Evolutionary conservation across 2,329 filamentous ascomycete genomes (phyloP).

Genomic region (Graphilbum sp.): DNA sequence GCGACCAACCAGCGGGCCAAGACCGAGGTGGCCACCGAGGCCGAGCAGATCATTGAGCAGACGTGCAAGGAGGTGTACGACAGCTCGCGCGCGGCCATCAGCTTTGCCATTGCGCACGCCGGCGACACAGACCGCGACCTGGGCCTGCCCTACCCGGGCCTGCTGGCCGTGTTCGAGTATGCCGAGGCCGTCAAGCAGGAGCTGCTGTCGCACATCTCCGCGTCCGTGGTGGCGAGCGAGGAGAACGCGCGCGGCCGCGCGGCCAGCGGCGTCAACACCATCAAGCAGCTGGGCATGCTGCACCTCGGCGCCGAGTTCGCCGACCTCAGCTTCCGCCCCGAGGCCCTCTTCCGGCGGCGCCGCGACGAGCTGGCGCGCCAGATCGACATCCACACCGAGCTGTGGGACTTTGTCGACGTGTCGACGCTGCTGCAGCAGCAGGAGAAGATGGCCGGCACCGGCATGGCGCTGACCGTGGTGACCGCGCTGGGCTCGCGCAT

Average conservation of each 20-base stretch:
- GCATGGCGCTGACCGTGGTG: constrained; percentile 84
- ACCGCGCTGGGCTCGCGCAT: constrained; percentile 71
- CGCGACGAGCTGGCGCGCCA: constrained; percentile 69
- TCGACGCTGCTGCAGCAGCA: constrained; percentile 69
- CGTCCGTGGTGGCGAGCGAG: constrained; percentile 65
- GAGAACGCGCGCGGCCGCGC: constrained; percentile 68
- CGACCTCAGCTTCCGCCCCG: constrained; percentile 73
- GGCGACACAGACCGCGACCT: constrained; percentile 51
- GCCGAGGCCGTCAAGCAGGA: constrained; percentile 85
- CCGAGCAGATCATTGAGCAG: constrained; percentile 69
- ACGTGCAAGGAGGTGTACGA: constrained; percentile 77
- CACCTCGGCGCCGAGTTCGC: constrained; percentile 81
- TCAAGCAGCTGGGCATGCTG: constrained; percentile 74
- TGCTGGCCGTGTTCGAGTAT: constrained; percentile 76
- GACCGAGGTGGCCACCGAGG: constrained; percentile 61
- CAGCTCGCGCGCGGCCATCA: constrained; percentile 61
- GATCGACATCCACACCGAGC: constrained; percentile 72
- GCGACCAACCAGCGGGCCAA: constrained; percentile 72
- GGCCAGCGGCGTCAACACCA: constrained; percentile 64
- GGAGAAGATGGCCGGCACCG: constrained; percentile 86
- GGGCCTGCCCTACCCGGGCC: constrained; percentile 71
- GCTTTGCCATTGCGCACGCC: constrained; percentile 57
- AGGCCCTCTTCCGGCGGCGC: constrained; percentile 85
- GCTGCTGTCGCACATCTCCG: constrained; percentile 77
- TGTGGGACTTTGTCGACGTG: constrained; percentile 89